Evolutionary conservation across 164 flowering plant species (phyloP).

Genomic region (Euptelea pleiosperma): DNA sequence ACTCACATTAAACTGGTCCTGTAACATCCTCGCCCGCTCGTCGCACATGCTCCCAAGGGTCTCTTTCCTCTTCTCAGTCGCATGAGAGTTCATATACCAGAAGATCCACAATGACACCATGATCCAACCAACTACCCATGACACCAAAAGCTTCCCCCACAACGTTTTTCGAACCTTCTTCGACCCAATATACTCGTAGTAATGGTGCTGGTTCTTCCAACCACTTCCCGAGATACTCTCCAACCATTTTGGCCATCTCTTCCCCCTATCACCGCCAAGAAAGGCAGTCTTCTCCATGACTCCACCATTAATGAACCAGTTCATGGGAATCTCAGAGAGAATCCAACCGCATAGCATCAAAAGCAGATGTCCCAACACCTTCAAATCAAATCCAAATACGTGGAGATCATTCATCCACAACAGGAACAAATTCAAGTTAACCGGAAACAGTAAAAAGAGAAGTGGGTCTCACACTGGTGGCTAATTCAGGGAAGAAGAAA

Average conservation of each 20-base stretch:
- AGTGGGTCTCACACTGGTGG: conserved; percentile 26
- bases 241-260: conserved; percentile 48
- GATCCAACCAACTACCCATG: conserved; percentile 52
- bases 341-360: conserved; percentile 63
- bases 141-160: conserved; percentile 53
- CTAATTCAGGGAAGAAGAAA: background rate
- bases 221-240: conserved; percentile 42
- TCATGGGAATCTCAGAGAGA: conserved; percentile 53
- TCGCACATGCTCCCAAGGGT: conserved; percentile 84
- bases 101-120: conserved; percentile 46
- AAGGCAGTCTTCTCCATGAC: conserved; percentile 43
- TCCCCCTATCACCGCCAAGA: conserved; percentile 38
- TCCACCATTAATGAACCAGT: conserved; percentile 56
- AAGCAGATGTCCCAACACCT: conserved; percentile 52
- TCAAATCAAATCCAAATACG: conserved; percentile 55
- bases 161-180: conserved; percentile 44
- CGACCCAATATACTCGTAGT: conserved; percentile 43
- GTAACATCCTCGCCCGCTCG: conserved; percentile 87
- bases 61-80: conserved; percentile 74
- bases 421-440: conserved; percentile 19
- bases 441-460: conserved; percentile 18
- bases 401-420: conserved; percentile 52
- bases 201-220: conserved; percentile 44
- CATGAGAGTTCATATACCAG: conserved; percentile 57
- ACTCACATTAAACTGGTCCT: conserved; percentile 93